A percentile compares a stretch with the other conserved stretches of the same genome.
Conservation (phyloP, 108 stramenopile species). For the Cyclotella atomus region DNA sequence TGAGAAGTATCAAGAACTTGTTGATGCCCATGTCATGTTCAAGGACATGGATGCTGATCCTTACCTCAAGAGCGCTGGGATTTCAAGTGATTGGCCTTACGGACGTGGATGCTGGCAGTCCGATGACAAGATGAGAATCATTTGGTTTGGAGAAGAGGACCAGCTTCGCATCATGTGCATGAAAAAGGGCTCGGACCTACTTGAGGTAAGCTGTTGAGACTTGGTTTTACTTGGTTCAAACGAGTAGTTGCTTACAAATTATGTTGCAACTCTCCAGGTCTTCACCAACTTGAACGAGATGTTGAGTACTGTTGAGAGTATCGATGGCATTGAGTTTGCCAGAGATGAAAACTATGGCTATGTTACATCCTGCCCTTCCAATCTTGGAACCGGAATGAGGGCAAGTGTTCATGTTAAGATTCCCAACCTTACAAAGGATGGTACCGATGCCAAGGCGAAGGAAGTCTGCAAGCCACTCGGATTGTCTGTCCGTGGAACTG, state of each 20-base stretch:
- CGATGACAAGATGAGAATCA: slow-evolving; percentile 59
- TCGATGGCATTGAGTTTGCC: slow-evolving; percentile 63
- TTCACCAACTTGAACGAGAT: slow-evolving; percentile 58
- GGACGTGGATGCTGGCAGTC: slow-evolving; percentile 71
- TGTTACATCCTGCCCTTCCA: slow-evolving; percentile 76
- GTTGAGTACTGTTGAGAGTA: slow-evolving; percentile 51
- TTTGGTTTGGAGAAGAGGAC: slow-evolving; percentile 78
- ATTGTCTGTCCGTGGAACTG: slow-evolving; percentile 67
- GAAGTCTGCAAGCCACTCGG: slow-evolving; percentile 67
- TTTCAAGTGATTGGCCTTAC: slow-evolving; percentile 64
- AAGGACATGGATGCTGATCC: slow-evolving; percentile 69
- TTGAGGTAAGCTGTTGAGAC: slow-evolving; percentile 36
- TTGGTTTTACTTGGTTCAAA: neutral
- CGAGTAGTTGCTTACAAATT: no score
- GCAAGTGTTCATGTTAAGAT: slow-evolving; percentile 80
- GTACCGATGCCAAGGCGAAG: slow-evolving; percentile 66
- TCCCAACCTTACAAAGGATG: slow-evolving; percentile 66
- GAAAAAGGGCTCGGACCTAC: slow-evolving; percentile 61
- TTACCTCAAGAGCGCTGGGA: slow-evolving; percentile 62
- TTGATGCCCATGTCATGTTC: slow-evolving; percentile 57
- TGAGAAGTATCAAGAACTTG: slow-evolving; percentile 59
- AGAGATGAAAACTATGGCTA: slow-evolving; percentile 60
- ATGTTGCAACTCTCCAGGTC: no score
- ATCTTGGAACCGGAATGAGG: slow-evolving; percentile 83
- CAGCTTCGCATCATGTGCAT: slow-evolving; percentile 76